Conservation (phyloP, 352 stramenopile species). For the Phytophthora foliorum region DNA sequence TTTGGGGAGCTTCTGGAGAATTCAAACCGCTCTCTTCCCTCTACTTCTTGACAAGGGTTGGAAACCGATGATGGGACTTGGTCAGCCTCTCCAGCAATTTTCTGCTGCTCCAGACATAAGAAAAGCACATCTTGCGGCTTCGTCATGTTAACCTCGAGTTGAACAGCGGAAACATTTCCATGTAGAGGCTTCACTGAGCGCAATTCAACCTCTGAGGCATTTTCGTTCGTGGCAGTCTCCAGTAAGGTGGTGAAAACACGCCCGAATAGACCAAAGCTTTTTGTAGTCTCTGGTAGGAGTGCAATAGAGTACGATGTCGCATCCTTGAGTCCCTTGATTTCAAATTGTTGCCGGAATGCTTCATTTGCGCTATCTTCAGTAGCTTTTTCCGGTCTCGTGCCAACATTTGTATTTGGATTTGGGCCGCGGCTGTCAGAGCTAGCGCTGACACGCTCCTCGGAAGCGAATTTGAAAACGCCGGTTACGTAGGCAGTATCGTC, state of each 20-base stretch:
- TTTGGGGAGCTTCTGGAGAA: constrained; percentile 21
- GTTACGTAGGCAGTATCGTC: constrained; percentile 15
- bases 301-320: constrained; percentile 61
- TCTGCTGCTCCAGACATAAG: constrained; percentile 38
- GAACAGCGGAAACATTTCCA: constrained; percentile 51
- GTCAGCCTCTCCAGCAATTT: not conserved
- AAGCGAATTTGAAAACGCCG: constrained; percentile 32
- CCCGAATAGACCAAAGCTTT: constrained; percentile 73
- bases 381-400: not conserved
- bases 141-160: constrained; percentile 60
- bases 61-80: not conserved
- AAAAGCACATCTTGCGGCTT: constrained; percentile 70
- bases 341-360: constrained; percentile 39
- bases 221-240: constrained; percentile 71
- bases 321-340: constrained; percentile 56
- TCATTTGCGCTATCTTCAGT: not conserved
- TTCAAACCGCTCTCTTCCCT: constrained; percentile 38
- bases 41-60: constrained; percentile 45
- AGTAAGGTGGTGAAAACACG: constrained; percentile 49
- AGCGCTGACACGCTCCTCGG: constrained; percentile 8
- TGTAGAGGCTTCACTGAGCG: constrained; percentile 33
- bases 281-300: constrained; percentile 70
- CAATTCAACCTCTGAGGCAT: constrained; percentile 65
- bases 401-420: not conserved
- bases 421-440: not conserved